Evolutionary conservation across 148 eudicot species (phyloP), one percentile per base, ranked within the genome.

Genomic region (Arbutus unedo): DNA sequence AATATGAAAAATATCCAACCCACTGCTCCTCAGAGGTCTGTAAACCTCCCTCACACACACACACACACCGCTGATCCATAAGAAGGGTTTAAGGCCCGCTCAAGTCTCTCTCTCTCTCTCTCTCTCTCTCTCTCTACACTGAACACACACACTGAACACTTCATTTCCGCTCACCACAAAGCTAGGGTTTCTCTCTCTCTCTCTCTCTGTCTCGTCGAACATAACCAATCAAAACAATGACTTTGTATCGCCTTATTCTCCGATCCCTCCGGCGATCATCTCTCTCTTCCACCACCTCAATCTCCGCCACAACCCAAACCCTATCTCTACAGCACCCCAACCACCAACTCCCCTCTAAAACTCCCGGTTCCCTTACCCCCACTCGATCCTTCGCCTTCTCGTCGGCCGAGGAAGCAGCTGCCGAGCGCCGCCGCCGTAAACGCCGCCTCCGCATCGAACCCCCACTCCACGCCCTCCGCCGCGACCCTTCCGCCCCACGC

Each of bases 361-460:
- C 53, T 81, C 87, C 85, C 19, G 45, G 68, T 83, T 53, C 80
- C 74, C 79, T 78, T n/a, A 23, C 68, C 77, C 85, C 89, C 5
- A 56, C 71, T 77, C 94, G 92, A 82, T 81, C 64, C 86, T 87
- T 91, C 90, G 87, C 92, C 73, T 93, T 91, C 88, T 91, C 96
- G 76, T 88, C 96, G 0, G 89, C 92, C 4, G 96, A 94, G 18
- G 96, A 92, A 57, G 88, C 95, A 77, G 93, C 98, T 76, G 93
- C 98, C 70, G 92, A 90, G 49, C 96, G 96, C 87, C 96, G 98
- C 66, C 91, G 89, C 59, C 95, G 96, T 18, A 92, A 92, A 21
- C 98, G 98, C 78, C 93, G 91, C 72, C 94, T 92, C 83, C 95
- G 98, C 49, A 90, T 93, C 89, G 93, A 91, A 72, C 98, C 98